A percentile compares a stretch with the other conserved stretches of the same genome.
phyloP scores from a whole-genome alignment of 2,329 filamentous ascomycete genomes.

The Arachnopeziza araneosa region DNA sequence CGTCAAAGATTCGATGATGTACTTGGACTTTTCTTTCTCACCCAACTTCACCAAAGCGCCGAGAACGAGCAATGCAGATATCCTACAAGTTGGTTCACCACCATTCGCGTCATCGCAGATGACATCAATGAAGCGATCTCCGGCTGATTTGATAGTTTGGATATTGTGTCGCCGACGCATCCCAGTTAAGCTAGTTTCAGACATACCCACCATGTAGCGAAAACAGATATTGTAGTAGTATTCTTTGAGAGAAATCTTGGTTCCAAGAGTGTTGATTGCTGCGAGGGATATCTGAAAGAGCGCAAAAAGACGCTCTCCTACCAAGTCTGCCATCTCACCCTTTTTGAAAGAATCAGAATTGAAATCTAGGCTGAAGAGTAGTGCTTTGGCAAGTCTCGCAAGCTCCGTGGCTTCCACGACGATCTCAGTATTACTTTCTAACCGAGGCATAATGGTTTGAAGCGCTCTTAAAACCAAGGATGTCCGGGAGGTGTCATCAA shows the following conservation, averaged over 20 bases:
- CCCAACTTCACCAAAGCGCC: constrained; percentile 71
- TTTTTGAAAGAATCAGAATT: constrained; percentile 35
- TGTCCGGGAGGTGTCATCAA: constrained; percentile 65
- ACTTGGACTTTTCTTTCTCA: constrained; percentile 62
- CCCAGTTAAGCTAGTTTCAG: constrained; percentile 45
- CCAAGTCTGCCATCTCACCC: constrained; percentile 58
- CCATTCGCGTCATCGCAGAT: constrained; percentile 91
- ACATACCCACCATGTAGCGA: constrained; percentile 71
- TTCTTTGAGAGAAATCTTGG: constrained; percentile 67
- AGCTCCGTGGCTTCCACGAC: constrained; percentile 68
- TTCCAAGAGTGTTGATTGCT: constrained; percentile 69
- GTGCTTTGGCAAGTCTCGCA: constrained; percentile 66
- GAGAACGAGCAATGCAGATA: constrained; percentile 81
- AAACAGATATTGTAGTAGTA: constrained; percentile 91
- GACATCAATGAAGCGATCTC: constrained; percentile 75
- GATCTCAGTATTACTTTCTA: constrained; percentile 69
- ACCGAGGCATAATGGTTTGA: constrained; percentile 80
- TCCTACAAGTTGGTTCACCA: constrained; percentile 74
- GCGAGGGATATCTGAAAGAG: constrained; percentile 83
- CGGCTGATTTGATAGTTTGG: constrained; percentile 71
- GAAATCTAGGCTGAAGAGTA: constrained; percentile 68
- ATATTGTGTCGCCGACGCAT: constrained; percentile 45
- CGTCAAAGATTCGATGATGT: constrained; percentile 73
- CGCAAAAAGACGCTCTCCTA: constrained; percentile 85
- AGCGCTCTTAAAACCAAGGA: constrained; percentile 81